phyloP scores from a whole-genome alignment of 257 asterid genomes.

The Solanum neorickii region DNA sequence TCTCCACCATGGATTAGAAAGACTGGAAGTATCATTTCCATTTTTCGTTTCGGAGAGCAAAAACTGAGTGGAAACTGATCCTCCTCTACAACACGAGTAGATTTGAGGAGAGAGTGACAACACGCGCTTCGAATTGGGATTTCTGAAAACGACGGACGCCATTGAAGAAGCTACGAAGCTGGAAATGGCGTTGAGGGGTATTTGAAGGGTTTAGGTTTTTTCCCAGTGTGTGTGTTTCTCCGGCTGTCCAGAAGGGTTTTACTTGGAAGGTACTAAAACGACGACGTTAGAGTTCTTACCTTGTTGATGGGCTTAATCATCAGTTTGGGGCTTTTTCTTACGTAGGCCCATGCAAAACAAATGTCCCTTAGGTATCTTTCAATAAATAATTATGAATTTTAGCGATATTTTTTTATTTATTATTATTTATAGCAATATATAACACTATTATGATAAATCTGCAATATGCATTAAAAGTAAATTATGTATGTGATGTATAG shows the following conservation, averaged over 20 bases:
- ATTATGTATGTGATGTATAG: too few species aligned
- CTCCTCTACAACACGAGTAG: slow-evolving; percentile 14
- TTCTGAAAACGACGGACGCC: slow-evolving; percentile 36
- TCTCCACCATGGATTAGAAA: slow-evolving; percentile 69
- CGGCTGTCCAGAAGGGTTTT: neutral
- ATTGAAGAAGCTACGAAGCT: neutral
- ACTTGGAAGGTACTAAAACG: neutral
- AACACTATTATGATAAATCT: too few species aligned
- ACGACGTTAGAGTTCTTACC: neutral
- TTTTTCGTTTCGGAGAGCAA: slow-evolving; percentile 25
- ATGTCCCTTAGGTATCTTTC: too few species aligned
- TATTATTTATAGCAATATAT: too few species aligned
- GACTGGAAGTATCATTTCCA: slow-evolving; percentile 27
- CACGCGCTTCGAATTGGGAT: slow-evolving; percentile 25
- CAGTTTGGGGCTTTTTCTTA: neutral
- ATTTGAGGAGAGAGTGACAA: slow-evolving; percentile 26
- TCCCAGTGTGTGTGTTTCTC: neutral
- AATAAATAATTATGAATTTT: too few species aligned
- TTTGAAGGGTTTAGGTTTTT: slow-evolving; percentile 1
- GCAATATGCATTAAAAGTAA: too few species aligned
- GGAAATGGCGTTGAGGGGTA: neutral
- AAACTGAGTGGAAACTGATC: slow-evolving; percentile 24
- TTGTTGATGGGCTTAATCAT: neutral
- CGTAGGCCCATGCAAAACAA: neutral
- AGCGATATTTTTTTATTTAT: too few species aligned